Base-by-base conservation (phyloP, 495 filamentous ascomycete genomes). In the Penicillium coffeae region DNA sequence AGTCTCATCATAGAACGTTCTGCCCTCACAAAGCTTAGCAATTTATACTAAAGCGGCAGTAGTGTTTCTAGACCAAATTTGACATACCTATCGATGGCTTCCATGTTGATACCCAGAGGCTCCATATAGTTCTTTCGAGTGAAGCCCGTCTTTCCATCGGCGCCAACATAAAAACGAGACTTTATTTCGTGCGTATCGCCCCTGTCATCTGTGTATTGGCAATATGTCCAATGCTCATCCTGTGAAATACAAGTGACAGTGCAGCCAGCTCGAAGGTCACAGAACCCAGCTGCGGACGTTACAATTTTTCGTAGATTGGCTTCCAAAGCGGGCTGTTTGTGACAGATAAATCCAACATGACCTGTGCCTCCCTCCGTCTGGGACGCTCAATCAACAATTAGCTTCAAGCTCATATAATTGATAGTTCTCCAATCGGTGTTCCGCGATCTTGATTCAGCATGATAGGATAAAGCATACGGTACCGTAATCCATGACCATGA, bases 141-240 rank as follows among this genome's bases (percentile, higher is more conserved):
- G 13, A 75, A 63, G 0, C 76, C 76, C 13, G 59, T 72, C 49
- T 80, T 78, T 7, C 77, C 77, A 54, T 80, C 77, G 0, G 77
- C 77, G 0, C 70, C 75, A 35, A 74, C 60, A 2, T 78, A 58
- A 39, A 69, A 79, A n/a, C 59, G 55, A 0, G 65, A 53, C 0
- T 54, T 59, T 10, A 77, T 59, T 1, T 15, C 45, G 2, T 47
- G 52, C 15, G 39, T 45, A 8, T n/a, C 16, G 2, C 68, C 66
- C n/a, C 52, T 33, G 2, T 50, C 30, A 48, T 72, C 62, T n/a
- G n/a, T n/a, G 54, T 76, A 76, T 10, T 55, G 48, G n/a, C 60
- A 60, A 32, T 71, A 65, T 0, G 65, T 55, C 47, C 59, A 52
- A 13, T 63, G 41, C 4, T 55, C 56, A 30, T 69, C 65, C 21